Base-by-base conservation (phyloP, 768 basidiomycete species). In the Lepiota brunneoincarnata region DNA sequence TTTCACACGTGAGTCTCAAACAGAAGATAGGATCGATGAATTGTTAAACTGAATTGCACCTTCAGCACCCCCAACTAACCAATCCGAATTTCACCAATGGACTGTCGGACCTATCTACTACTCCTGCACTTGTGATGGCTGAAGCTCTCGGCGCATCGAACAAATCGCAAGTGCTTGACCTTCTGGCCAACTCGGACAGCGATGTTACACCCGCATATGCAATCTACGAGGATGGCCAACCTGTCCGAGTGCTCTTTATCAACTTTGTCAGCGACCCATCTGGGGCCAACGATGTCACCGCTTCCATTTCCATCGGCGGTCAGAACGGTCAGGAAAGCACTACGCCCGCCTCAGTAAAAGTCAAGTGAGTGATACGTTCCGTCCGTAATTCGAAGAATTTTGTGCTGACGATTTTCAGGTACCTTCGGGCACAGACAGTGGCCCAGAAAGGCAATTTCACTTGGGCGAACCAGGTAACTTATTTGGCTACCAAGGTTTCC, bases 31-130 rank as follows among this genome's bases (percentile, higher is more conserved):
- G 1, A 9, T 7, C 11, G 26, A 17, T 24, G 20, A n/a, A 14
- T 12, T 40, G 11, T 9, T 11, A 40, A 18, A 47, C 21, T 48
- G 20, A 55, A 17, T 6, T 11, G 5, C 18, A 21, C 6, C 54
- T 70, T 67, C 62, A 79, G 77, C 69, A 54, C 83, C 72, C 61
- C 81, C 76, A 59, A 82, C 74, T 41, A 83, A 86, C 59, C 75
- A 85, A 55, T 79, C 82, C 6, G 63, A 73, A 0, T 83, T 77
- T 69, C 78, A 77, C 51, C 72, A 86, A 69, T 93, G 89, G 89
- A 87, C 87, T 0, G 73, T 91, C 42, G 88, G 87, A 0, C 82
- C 89, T 0, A 73, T 86, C 46, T 91, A 89, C 71, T 93, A 92
- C 66, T 77, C n/a, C 89, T 0, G 78, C 85, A 2, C 72, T 94